A percentile compares a stretch with the other conserved stretches of the same genome.
phyloP scores from a whole-genome alignment of 1,284 basidiomycete species.

The Chondrostereum purpureum region DNA sequence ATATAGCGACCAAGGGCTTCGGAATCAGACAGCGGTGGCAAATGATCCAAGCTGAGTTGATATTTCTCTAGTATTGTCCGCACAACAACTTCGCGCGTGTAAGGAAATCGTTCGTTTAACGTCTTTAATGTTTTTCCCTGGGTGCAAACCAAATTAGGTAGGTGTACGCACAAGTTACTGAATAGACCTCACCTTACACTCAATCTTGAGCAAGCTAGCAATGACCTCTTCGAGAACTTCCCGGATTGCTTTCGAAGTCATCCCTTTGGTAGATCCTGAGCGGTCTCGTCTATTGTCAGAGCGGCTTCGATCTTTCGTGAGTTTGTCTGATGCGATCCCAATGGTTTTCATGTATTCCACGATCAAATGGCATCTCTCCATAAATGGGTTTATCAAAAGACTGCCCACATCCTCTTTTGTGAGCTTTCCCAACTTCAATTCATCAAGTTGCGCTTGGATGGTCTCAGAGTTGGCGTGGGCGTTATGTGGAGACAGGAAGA shows the following conservation, averaged over 20 bases:
- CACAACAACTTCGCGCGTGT: slow-evolving; percentile 35
- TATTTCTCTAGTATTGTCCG: slow-evolving; percentile 41
- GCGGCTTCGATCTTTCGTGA: not conserved
- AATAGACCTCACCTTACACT: slow-evolving; percentile 49
- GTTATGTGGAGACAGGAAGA: slow-evolving; percentile 47
- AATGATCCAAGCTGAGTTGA: slow-evolving; percentile 42
- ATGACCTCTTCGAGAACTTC: slow-evolving; percentile 48
- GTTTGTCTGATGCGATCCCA: slow-evolving; percentile 25
- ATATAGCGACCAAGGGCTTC: slow-evolving; percentile 34
- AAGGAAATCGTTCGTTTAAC: slow-evolving; percentile 39
- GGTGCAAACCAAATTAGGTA: slow-evolving; percentile 7
- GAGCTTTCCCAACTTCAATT: slow-evolving; percentile 46
- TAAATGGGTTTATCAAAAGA: slow-evolving; percentile 61
- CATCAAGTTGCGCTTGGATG: slow-evolving; percentile 39
- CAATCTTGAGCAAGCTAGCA: slow-evolving; percentile 49
- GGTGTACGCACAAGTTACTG: slow-evolving; percentile 3
- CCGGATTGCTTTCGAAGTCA: slow-evolving; percentile 34
- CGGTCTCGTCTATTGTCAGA: not conserved
- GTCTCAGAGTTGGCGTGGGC: slow-evolving; percentile 34
- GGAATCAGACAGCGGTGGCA: slow-evolving; percentile 45
- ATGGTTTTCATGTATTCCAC: slow-evolving; percentile 45
- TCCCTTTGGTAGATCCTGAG: slow-evolving; percentile 27
- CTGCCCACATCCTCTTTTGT: slow-evolving; percentile 52
- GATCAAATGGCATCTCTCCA: slow-evolving; percentile 48
- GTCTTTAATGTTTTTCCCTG: slow-evolving; percentile 62